Evolutionary conservation across 257 asterid species (phyloP).

Genomic region (Agastache rugosa): DNA sequence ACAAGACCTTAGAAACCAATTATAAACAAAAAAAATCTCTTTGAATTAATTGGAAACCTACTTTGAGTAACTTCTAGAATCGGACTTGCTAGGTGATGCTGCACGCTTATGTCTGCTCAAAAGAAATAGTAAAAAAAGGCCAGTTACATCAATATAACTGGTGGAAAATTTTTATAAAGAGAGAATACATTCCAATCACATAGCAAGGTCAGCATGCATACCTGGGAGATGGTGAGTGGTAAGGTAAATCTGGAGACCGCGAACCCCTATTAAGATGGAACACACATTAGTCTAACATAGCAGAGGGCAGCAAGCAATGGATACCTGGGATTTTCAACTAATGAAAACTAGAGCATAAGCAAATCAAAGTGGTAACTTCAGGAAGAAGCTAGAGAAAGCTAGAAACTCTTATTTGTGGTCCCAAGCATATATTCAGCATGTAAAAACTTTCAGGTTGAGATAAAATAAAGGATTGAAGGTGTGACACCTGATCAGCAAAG

Average conservation of each 20-base stretch:
- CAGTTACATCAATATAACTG: slow-evolving; percentile 7
- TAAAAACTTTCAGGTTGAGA: slow-evolving; percentile 8
- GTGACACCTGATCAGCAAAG: not conserved
- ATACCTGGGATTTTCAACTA: slow-evolving; percentile 1
- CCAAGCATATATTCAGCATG: not conserved
- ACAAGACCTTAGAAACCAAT: not conserved
- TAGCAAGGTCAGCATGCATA: slow-evolving; percentile 37
- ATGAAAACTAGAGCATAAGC: slow-evolving; percentile 18
- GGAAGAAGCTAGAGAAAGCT: slow-evolving; percentile 4
- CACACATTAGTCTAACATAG: slow-evolving; percentile 36
- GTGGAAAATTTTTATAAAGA: slow-evolving; percentile 7
- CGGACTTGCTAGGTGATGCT: slow-evolving; percentile 62
- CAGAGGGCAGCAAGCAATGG: slow-evolving; percentile 19
- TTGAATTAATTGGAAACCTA: slow-evolving; percentile 36
- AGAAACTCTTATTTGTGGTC: not conserved
- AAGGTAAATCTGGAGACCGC: slow-evolving; percentile 66
- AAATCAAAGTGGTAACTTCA: slow-evolving; percentile 1
- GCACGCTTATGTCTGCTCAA: slow-evolving; percentile 51
- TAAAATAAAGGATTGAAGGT: slow-evolving; percentile 16
- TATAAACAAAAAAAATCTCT: slow-evolving; percentile 12
- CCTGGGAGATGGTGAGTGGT: slow-evolving; percentile 64
- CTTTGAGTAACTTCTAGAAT: slow-evolving; percentile 58
- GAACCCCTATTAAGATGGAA: slow-evolving; percentile 56
- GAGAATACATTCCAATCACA: not conserved
- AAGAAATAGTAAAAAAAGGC: slow-evolving; percentile 17